Base-by-base conservation (phyloP, 2,329 filamentous ascomycete species). In the Diaporthe ampelina region DNA sequence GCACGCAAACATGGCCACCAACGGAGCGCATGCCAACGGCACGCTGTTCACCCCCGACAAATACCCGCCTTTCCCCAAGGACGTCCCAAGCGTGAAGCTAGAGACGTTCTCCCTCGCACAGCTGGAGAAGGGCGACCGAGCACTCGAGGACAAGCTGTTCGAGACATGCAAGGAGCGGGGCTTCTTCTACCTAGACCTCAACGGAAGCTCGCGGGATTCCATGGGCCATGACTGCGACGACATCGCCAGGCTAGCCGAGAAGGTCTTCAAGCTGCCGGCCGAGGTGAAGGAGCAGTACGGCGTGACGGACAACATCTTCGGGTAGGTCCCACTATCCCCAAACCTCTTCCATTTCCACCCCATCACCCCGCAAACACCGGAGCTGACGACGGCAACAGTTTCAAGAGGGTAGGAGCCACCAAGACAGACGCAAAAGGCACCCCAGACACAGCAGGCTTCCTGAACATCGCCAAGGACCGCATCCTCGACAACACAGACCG, bases 181-280 rank as follows among this genome's bases (percentile, higher is more conserved):
- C 15, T 78, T 78, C 70, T 78, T 77, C 70, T 78, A 76, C 48
- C 74, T 78, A 3, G 72, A 74, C 57, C 48, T 76, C 17, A 58
- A 48, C 21, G 77, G 75, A 29, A 76, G 74, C 6, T 26, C 40
- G 21, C 52, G 54, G 9, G 72, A 68, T 29, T 73, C 40, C 17
- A 73, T 78, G 50, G 72, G 76, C 4, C 21, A 15, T 2, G 71
- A 78, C 21, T 69, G 69, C 35, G 77, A 78, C 48, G 45, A 74
- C 17, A 70, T 78, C 19, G 73, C 73, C 43, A 56, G 48, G 21
- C 29, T 77, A 4, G 73, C 75, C 43, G 54, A 76, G 70, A 56
- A 76, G 45, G 74, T 76, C 2, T 74, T 73, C 65, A 58, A 59
- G 68, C 59, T 77, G 24, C 73, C 77, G 2, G 26, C 58, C 8